Conservation (phyloP, 164 flowering plant species). For the Chimonanthus salicifolius region DNA sequence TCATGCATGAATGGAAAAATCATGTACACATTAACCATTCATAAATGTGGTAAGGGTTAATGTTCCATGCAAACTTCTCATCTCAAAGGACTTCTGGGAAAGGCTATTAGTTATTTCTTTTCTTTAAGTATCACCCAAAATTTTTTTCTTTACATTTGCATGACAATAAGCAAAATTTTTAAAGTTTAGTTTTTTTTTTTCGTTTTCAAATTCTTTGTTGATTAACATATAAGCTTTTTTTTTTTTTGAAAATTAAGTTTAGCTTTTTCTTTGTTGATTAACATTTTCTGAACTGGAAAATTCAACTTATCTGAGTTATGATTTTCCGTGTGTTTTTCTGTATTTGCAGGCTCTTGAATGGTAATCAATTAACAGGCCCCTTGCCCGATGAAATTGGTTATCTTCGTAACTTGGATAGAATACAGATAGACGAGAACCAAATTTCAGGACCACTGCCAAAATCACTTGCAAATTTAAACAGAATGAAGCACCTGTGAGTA, state of each 20-base stretch:
- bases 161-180: no score
- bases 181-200: background rate
- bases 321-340: constrained; percentile 7
- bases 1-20: no score
- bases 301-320: background rate
- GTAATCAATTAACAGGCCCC: constrained; percentile 63
- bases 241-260: background rate
- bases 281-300: background rate
- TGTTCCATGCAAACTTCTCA: no score
- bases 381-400: constrained; percentile 78
- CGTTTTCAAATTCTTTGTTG: background rate
- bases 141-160: no score
- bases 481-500: constrained; percentile 68
- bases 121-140: no score
- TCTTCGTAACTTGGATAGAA: constrained; percentile 49
- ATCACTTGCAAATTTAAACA: constrained; percentile 61
- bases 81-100: no score
- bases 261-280: background rate
- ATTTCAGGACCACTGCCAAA: constrained; percentile 73
- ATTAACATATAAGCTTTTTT: background rate
- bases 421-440: constrained; percentile 67
- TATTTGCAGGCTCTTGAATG: constrained; percentile 72
- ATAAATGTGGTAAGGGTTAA: no score
- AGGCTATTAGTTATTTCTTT: no score
- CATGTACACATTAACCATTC: no score